Evolutionary conservation across 2,329 filamentous ascomycete species (phyloP), one percentile per base, ranked within the genome.

Genomic region (Botrytis medusae): DNA sequence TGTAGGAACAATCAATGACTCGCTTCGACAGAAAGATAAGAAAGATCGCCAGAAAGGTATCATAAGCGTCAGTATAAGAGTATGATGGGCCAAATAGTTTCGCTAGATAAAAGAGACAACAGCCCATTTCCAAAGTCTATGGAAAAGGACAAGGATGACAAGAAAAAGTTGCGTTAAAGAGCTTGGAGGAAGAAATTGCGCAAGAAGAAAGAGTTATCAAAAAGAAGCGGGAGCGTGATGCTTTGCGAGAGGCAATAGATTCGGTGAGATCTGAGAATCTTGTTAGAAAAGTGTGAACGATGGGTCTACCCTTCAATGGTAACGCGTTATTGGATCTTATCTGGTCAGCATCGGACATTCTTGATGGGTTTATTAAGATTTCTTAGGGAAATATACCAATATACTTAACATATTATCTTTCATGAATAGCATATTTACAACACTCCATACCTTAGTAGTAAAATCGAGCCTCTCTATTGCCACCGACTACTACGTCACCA

Each of bases 151-250:
- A 65, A 60, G 8, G 51, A 37, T 16, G 57, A 10, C n/a, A 51
- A 9, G 54, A 12, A 16, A 44, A 51, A 29, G 16, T 1, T 16
- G n/a, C n/a, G n/a, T n/a, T n/a, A n/a, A n/a, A n/a, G n/a, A n/a
- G n/a, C n/a, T n/a, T n/a, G n/a, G 16, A 42, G 34, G 62, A 62
- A 34, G 62, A 74, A 0, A 74, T 74, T 48, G 51, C 65, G n/a
- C 40, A 29, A 4, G 69, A 40, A 32, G 72, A 68, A 40, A 72
- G 72, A 20, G 1, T 74, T 32, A 29, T 46, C 29, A 54, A 72
- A 42, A 60, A 72, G 72, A 72, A 72, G 42, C 46, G 65, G 18
- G 34, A 68, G 46, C 44, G 25, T 25, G 48, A 57, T 68, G 25
- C 8, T 40, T 57, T 68, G 22, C 34, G 42, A 18, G 46, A 12